Base-by-base conservation (phyloP, 1,139 yeast genomes). In the Magnusiomyces tetraspermus region DNA sequence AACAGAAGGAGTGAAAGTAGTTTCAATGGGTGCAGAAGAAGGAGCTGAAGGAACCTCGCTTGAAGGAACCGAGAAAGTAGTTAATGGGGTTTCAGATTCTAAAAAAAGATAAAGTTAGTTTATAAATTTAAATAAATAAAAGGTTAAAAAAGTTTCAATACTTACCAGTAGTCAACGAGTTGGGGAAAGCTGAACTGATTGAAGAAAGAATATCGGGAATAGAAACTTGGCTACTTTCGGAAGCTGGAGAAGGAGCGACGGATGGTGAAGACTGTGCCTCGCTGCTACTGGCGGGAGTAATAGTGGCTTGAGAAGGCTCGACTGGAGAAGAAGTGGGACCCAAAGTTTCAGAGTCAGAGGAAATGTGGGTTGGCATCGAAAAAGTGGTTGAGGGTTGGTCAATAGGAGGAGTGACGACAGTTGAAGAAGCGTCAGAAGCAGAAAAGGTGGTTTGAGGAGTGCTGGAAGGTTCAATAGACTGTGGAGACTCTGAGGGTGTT, bases 141-240 rank as follows among this genome's bases (percentile, higher is more conserved):
- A 28, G 50, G 38, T 24, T n/a, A 45, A 46, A 47, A n/a, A n/a
- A n/a, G n/a, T n/a, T n/a, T n/a, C n/a, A n/a, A n/a, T n/a, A n/a
- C n/a, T n/a, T 45, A 47, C 46, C 36, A 37, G 41, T 15, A 17
- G 41, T 6, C 17, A 53, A 40, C 10, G 48, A 21, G 13, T 61
- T 60, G n/a, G 62, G 55, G 50, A 59, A 61, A 3, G 61, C 64
- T 22, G 65, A 61, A 33, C 58, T 57, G 37, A 61, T 53, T 46
- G 59, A 64, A 23, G 63, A 60, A 31, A 59, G 52, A 45, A 61
- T 56, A 28, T 50, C 61, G 10, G 59, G 53, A 38, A 58, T 52
- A 1, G 60, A 57, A 37, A 43, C 46, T 15, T 55, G 56, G 44
- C 44, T 60, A n/a, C n/a, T n/a, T n/a, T n/a, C n/a, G n/a, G n/a